Evolutionary conservation across 768 basidiomycete genomes (phyloP), one percentile per base, ranked within the genome.

Genomic region (Kwoniella bestiolae): DNA sequence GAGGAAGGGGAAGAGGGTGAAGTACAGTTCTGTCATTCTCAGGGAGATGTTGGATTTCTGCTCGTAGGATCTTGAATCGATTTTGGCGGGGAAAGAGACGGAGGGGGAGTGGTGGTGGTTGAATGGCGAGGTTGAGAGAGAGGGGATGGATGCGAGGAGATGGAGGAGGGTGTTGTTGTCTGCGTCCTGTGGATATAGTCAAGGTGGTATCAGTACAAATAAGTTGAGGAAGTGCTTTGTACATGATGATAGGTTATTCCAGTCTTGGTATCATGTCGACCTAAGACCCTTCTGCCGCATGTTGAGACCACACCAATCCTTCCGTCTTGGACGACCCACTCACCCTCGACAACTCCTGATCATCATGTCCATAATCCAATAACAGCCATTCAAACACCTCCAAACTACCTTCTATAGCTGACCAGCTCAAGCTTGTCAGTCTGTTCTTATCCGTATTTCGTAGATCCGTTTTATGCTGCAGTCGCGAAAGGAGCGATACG

Each of bases 151-250:
- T 26, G 94, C 92, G n/a, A 97, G 86, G 11, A 95, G 85, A 84
- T 94, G 92, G 51, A 96, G 87, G 50, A 96, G 90, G 0, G 94
- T 96, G 78, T 94, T 94, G 74, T 91, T 91, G 76, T 95, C 93
- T 5, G 87, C 86, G 79, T 97, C 94, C 94, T 96, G 73, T 12
- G 25, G 29, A 16, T 28, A 34, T 6, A 16, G n/a, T 12, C 25
- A n/a, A n/a, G n/a, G n/a, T n/a, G n/a, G n/a, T n/a, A n/a, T n/a
- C n/a, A n/a, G n/a, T n/a, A n/a, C n/a, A n/a, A n/a, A n/a, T n/a
- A n/a, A n/a, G n/a, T n/a, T n/a, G n/a, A n/a, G n/a, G n/a, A n/a
- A n/a, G n/a, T n/a, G n/a, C n/a, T n/a, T n/a, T n/a, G n/a, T n/a
- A n/a, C n/a, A n/a, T n/a, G n/a, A n/a, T n/a, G n/a, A n/a, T n/a